These are phyloP conservation scores for Ophiosphaerella narmari DNA, from an alignment of 2,329 filamentous ascomycete species.

Conservation along the genomic window DNA sequence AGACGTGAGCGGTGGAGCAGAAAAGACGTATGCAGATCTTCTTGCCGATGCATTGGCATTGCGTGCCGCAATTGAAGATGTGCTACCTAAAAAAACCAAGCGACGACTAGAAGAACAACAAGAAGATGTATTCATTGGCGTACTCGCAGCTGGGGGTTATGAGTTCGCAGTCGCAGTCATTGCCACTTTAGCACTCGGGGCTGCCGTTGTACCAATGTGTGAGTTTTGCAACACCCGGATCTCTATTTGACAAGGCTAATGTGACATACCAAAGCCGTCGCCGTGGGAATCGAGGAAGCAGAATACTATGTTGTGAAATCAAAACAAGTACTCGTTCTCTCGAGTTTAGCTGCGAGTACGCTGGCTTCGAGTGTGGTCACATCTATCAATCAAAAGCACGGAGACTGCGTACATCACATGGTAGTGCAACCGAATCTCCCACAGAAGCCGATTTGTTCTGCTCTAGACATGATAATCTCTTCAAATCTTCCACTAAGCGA, in stretches of 20 bases:
- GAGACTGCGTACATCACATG: not conserved
- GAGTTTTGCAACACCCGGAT: not conserved
- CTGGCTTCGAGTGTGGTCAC: not conserved
- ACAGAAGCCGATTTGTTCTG: conserved; percentile 20
- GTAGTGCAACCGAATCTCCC: not conserved
- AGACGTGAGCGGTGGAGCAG: not conserved
- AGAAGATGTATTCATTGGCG: conserved; percentile 52
- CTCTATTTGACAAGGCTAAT: not conserved
- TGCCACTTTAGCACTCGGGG: conserved; percentile 52
- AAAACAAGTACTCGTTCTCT: not conserved
- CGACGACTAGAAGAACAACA: conserved; percentile 17
- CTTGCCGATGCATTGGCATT: not conserved
- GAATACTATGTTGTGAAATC: conserved; percentile 51
- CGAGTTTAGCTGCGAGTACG: not conserved
- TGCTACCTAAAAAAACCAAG: not conserved
- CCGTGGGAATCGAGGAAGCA: conserved; percentile 46
- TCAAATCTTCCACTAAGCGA: conserved; percentile 47
- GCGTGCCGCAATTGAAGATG: not conserved
- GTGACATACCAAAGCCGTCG: conserved; percentile 39
- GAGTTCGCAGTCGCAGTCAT: conserved; percentile 55
- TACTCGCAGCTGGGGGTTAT: conserved; percentile 53
- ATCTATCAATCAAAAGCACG: not conserved
- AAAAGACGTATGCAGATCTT: not conserved
- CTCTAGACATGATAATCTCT: conserved; percentile 46
- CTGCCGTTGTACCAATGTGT: conserved; percentile 52